Evolutionary conservation across 495 filamentous ascomycete species (phyloP).

Genomic region (Tuber melanosporum): DNA sequence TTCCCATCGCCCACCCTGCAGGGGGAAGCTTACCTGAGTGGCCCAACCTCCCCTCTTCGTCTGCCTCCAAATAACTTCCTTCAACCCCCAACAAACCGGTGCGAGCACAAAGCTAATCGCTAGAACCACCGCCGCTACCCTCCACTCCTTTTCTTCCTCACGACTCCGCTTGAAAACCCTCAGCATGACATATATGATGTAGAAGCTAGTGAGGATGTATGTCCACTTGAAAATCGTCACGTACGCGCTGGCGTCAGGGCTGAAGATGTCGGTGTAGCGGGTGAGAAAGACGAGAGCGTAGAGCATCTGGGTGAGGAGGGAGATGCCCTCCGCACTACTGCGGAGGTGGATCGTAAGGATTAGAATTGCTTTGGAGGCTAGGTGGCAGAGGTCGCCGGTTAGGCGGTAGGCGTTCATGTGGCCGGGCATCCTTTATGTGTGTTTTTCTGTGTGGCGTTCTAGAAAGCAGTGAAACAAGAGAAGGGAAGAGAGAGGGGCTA

Average conservation of each 20-base stretch:
- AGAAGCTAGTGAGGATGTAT: constrained; percentile 77
- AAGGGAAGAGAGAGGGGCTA: not conserved
- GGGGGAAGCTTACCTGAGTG: not conserved
- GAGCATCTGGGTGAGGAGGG: constrained; percentile 86
- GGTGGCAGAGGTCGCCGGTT: constrained; percentile 74
- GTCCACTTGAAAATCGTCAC: constrained; percentile 77
- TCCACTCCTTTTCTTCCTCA: constrained; percentile 88
- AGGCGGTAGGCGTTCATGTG: constrained; percentile 64
- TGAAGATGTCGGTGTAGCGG: constrained; percentile 80
- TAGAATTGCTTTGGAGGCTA: constrained; percentile 76
- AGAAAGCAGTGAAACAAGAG: not conserved
- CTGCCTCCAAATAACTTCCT: constrained; percentile 37
- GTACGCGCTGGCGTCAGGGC: constrained; percentile 47
- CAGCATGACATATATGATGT: constrained; percentile 82
- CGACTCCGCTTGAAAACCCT: constrained; percentile 77
- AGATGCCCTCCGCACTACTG: constrained; percentile 85
- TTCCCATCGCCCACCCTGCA: not conserved
- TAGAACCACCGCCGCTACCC: constrained; percentile 60
- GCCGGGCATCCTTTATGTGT: not conserved
- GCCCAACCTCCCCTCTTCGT: not conserved
- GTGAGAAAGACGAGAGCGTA: constrained; percentile 80
- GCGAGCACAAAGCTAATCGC: constrained; percentile 57
- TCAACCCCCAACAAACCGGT: constrained; percentile 50
- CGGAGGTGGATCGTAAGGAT: constrained; percentile 88
- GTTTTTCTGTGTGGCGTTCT: not conserved